These are phyloP conservation scores for Naematelia aurantialba DNA, from an alignment of 768 basidiomycete genomes.

Conservation along the genomic window DNA sequence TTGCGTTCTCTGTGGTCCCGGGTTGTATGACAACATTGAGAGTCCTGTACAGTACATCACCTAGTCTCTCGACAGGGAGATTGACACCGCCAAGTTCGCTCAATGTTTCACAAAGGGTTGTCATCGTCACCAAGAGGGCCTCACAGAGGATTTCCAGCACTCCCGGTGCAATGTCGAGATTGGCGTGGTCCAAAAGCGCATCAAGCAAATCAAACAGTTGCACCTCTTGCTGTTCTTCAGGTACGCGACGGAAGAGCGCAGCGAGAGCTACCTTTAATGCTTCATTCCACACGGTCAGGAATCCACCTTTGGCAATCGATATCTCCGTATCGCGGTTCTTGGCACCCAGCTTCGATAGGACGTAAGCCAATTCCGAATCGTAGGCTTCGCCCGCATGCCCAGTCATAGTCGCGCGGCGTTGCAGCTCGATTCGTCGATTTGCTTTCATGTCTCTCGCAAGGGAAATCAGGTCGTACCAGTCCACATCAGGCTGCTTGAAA, in stretches of 20 bases:
- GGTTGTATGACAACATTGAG: slow-evolving; percentile 71
- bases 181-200: slow-evolving; percentile 69
- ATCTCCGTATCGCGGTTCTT: slow-evolving; percentile 87
- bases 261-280: slow-evolving; percentile 78
- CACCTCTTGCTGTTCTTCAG: slow-evolving; percentile 75
- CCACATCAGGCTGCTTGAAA: slow-evolving; percentile 31
- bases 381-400: slow-evolving; percentile 65
- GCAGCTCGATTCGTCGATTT: slow-evolving; percentile 50
- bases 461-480: slow-evolving; percentile 54
- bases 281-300: slow-evolving; percentile 79
- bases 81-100: slow-evolving; percentile 45
- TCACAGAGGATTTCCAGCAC: slow-evolving; percentile 82
- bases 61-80: slow-evolving; percentile 74
- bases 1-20: slow-evolving; percentile 75
- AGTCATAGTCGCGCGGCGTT: slow-evolving; percentile 66
- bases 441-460: slow-evolving; percentile 66
- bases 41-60: slow-evolving; percentile 66
- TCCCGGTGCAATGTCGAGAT: slow-evolving; percentile 63
- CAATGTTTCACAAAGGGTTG: slow-evolving; percentile 63
- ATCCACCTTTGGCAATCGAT: slow-evolving; percentile 62
- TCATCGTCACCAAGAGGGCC: slow-evolving; percentile 71
- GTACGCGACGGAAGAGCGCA: slow-evolving; percentile 78
- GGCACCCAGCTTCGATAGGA: slow-evolving; percentile 75
- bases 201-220: slow-evolving; percentile 87
- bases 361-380: slow-evolving; percentile 65